Evolutionary conservation across 768 basidiomycete species (phyloP), one percentile per base, ranked within the genome.

Genomic region (Sporobolomyces roseus): DNA sequence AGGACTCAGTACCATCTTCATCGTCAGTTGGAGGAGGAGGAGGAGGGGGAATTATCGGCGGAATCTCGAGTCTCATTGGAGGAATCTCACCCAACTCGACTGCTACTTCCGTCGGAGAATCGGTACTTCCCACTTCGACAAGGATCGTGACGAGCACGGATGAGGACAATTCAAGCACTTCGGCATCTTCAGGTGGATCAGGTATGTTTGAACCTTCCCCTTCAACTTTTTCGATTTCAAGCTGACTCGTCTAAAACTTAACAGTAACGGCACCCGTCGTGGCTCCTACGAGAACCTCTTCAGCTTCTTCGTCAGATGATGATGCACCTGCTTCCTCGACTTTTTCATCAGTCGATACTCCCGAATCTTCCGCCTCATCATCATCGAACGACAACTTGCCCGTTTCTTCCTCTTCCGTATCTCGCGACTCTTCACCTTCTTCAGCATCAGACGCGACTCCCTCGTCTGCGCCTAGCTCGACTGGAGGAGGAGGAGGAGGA

Each of bases 381-480:
- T n/a, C n/a, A n/a, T n/a, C n/a, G n/a, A n/a, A 10, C n/a, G 43
- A 7, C 30, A 50, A 36, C 38, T 30, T 38, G 16, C 59, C 64
- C 33, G 30, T 25, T 21, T 65, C 64, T 4, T 33, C 56, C 35
- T 50, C 19, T 21, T 21, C 49, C 7, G 23, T 50, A 21, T 19
- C 32, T n/a, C 27, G 36, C 29, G 65, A 48, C 46, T 17, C 14
- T 7, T 21, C 46, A 19, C 10, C 46, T 7, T 48, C 33, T 59
- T 38, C 36, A 33, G 25, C 8, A 25, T 58, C 55, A 2, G 45
- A 30, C 21, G 38, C 43, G 45, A 51, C 63, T 25, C 41, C 52
- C 3, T 46, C 63, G 52, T 4, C 63, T 55, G 46, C 63, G 41
- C 45, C 63, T n/a, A 46, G 30, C 3, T 35, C 60, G 12, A 43